A percentile compares a stretch with the other conserved stretches of the same genome.
Evolutionary conservation across 345 rosid genomes (phyloP).

Genomic region (Gossypium herbaceum): DNA sequence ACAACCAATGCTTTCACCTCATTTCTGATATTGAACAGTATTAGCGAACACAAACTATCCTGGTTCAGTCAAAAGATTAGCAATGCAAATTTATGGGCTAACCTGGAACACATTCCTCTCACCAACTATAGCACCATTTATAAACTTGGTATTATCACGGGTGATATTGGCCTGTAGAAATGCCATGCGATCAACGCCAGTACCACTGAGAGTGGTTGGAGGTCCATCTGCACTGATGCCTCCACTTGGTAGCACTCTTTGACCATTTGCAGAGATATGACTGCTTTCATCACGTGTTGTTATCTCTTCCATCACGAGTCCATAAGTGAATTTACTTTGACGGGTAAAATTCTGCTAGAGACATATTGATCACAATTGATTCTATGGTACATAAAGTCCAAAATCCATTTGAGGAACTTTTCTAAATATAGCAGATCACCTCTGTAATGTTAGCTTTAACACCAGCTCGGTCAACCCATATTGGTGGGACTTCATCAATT

Average conservation of each 20-base stretch:
- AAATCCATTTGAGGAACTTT: background rate
- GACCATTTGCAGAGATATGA: conserved; percentile 81
- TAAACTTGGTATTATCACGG: conserved; percentile 89
- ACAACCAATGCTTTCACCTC: conserved; percentile 7
- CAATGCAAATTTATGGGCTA: conserved; percentile 21
- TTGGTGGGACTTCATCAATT: conserved; percentile 96
- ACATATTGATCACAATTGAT: conserved; percentile 10
- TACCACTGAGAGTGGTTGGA: conserved; percentile 97
- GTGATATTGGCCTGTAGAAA: conserved; percentile 94
- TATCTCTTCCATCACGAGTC: conserved; percentile 97
- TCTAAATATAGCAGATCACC: conserved; percentile 43
- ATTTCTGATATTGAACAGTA: background rate
- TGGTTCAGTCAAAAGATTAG: conserved; percentile 5
- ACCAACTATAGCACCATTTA: conserved; percentile 97
- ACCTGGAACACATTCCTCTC: conserved; percentile 97
- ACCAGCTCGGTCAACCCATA: conserved; percentile 99
- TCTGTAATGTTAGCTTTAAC: conserved; percentile 88
- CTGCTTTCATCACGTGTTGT: conserved; percentile 97
- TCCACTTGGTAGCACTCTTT: conserved; percentile 89
- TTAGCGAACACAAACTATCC: conserved; percentile 2
- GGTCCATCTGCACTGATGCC: conserved; percentile 99
- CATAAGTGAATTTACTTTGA: conserved; percentile 96
- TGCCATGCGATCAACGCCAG: conserved; percentile 86
- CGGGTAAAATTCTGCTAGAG: conserved; percentile 81
- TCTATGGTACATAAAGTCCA: background rate